Base-by-base conservation (phyloP, 2,329 filamentous ascomycete genomes). In the Acrocalymma vagum region DNA sequence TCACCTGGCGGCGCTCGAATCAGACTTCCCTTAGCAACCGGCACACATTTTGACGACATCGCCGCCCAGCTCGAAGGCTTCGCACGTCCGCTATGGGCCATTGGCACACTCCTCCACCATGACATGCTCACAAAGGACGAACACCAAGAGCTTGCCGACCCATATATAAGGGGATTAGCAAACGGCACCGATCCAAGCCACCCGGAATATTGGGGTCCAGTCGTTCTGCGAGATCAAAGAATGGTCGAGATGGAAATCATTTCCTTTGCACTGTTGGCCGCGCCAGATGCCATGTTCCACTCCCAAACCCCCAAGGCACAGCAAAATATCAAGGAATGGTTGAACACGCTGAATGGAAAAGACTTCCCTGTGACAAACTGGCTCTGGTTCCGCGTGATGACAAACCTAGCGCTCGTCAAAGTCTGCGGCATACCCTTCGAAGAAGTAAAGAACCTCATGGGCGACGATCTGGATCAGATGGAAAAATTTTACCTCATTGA, bases 171-270 rank as follows among this genome's bases (percentile, higher is more conserved):
- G n/a, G 64, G 64, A 2, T 39, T 68, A 2, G 64, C 64, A 6
- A 66, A 65, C 22, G 69, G 69, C 5, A 67, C 64, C 2, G 52
- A 72, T 32, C 67, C 69, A 9, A 9, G 38, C 1, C 62, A 67
- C 29, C 22, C 47, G 1, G 69, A 72, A 16, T 81, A 78, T 45
- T 81, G 78, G 78, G 78, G 77, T 0, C 56, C 65, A 1, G 69
- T 80, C 2, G 60, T 65, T 0, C 55, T 77, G 4, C 66, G 67
- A 14, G 77, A 81, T 32, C 78, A 81, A 49, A 59, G 77, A 2
- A 81, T 81, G 78, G 78, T 81, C 0, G 78, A 81, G 48, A 72
- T 76, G 26, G 78, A 81, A 50, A 75, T 76, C 17, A 68, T 81
- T 3, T 71, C 76, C 0, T 78, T 75, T 51, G 75, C 76, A 0